A percentile compares a stretch with the other conserved stretches of the same genome.
Conservation (phyloP, 163 green algal species). For the Volvox carteri region DNA sequence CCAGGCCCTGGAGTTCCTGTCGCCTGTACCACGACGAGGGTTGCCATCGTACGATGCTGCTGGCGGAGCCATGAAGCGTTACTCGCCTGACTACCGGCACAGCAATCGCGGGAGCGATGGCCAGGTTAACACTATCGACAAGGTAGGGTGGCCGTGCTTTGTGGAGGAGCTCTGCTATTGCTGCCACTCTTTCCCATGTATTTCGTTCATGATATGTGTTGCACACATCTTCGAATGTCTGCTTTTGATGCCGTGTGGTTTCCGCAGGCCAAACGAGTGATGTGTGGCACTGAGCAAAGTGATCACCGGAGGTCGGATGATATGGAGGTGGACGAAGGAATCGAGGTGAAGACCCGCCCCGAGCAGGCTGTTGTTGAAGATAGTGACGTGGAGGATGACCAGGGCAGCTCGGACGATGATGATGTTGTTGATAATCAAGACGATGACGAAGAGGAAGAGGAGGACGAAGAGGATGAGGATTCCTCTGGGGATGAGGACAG, state of each 20-base stretch:
- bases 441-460: not conserved
- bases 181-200: too few species aligned
- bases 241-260: too few species aligned
- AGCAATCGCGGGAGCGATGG: slow-evolving; percentile 3
- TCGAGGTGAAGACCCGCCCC: not conserved
- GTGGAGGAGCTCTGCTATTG: too few species aligned
- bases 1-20: slow-evolving; percentile 48
- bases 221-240: too few species aligned
- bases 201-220: too few species aligned
- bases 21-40: not conserved
- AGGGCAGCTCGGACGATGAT: too few species aligned
- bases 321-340: not conserved
- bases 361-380: not conserved
- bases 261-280: not conserved
- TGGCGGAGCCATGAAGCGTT: not conserved
- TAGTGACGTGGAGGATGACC: not conserved
- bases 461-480: not conserved
- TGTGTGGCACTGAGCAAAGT: not conserved
- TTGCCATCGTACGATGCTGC: not conserved
- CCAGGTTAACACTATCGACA: not conserved
- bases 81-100: slow-evolving; percentile 42
- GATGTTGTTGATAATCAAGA: not conserved
- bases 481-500: slow-evolving; percentile 32
- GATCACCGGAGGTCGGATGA: not conserved
- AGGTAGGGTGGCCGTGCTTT: not conserved